Conservation (phyloP, 768 basidiomycete genomes). For the Russula brevipes region DNA sequence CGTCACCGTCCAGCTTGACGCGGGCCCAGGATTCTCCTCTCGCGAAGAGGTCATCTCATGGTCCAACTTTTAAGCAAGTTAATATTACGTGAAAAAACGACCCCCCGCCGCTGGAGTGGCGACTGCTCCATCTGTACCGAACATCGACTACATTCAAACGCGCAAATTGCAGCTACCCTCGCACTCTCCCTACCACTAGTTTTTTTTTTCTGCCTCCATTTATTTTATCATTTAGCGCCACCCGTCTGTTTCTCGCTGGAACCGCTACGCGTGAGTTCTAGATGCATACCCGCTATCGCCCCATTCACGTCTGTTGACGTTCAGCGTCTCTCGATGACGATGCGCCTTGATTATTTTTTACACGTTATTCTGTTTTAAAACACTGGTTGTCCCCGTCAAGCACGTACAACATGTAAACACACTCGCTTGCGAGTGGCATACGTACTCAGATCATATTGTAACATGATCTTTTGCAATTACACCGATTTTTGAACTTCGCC, state of each 20-base stretch:
- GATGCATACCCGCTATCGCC: constrained; percentile 11
- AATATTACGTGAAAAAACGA: background rate
- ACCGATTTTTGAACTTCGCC: no score
- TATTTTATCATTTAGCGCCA: background rate
- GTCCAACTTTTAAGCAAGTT: constrained; percentile 52
- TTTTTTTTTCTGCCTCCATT: background rate
- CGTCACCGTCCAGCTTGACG: constrained; percentile 52
- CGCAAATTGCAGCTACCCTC: background rate
- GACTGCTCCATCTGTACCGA: background rate
- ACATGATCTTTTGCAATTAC: background rate
- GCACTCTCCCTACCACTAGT: background rate
- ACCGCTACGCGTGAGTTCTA: background rate
- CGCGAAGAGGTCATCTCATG: constrained; percentile 59
- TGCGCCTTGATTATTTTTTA: constrained; percentile 9
- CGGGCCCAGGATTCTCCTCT: constrained; percentile 32
- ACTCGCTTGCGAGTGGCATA: constrained; percentile 10
- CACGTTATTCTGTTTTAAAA: background rate
- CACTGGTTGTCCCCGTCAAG: constrained; percentile 4
- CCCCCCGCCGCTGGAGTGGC: background rate
- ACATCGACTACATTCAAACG: background rate
- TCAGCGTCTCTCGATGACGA: constrained; percentile 20
- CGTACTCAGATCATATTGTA: background rate
- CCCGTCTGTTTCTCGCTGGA: constrained; percentile 15
- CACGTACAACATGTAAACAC: background rate
- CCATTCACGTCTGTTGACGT: background rate